phyloP scores from a whole-genome alignment of 1,284 basidiomycete genomes.

The Puccinia hordei region DNA sequence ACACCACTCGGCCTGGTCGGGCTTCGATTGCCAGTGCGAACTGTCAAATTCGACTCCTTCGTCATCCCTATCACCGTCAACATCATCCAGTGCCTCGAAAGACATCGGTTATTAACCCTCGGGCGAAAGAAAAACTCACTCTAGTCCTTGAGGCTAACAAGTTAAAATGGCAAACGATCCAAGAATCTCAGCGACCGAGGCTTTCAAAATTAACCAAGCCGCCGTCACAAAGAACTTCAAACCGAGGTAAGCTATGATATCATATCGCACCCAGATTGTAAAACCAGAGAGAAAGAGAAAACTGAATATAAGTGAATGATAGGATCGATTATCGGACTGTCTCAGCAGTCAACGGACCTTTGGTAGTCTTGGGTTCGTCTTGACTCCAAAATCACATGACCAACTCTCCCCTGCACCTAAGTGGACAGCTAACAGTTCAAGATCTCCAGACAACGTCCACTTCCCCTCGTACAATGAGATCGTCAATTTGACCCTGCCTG shows the following conservation, averaged over 20 bases:
- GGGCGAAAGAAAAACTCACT: too few relatives aligned
- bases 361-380: conserved; percentile 84
- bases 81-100: not conserved
- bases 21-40: too few relatives aligned
- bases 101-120: not conserved
- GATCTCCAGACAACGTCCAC: conserved; percentile 50
- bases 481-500: conserved; percentile 90
- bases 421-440: conserved; percentile 61
- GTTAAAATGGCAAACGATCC: conserved; percentile 54
- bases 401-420: not conserved
- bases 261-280: conserved; percentile 15
- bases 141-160: not conserved
- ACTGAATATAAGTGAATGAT: conserved; percentile 36
- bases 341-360: conserved; percentile 88
- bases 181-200: conserved; percentile 66
- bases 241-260: conserved; percentile 42
- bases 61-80: too few relatives aligned
- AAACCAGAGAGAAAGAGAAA: not conserved
- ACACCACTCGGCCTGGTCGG: too few relatives aligned
- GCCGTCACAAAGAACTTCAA: conserved; percentile 75
- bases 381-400: too few relatives aligned
- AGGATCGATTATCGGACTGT: conserved; percentile 82
- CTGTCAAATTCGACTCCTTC: not conserved
- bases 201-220: conserved; percentile 80
- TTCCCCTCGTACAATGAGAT: conserved; percentile 99